Percentiles rank a stretch among this genome's conserved stretches.
phyloP scores from a whole-genome alignment of 148 eudicot genomes.

The Camellia granthamiana region DNA sequence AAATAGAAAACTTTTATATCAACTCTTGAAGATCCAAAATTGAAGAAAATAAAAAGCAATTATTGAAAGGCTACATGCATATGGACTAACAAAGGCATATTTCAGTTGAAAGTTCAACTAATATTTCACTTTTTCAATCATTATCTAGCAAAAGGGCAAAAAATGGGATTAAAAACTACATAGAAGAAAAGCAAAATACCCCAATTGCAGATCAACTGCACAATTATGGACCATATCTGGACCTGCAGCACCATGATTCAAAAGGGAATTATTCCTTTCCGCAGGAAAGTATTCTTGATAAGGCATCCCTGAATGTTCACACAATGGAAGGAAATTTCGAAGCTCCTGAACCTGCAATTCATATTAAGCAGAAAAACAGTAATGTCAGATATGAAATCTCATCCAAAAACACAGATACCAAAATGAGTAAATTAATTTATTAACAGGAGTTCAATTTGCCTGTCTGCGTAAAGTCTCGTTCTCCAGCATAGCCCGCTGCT shows the following conservation, averaged over 20 bases:
- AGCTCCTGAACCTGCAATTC: conserved; percentile 62
- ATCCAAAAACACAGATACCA: background rate
- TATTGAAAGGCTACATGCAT: background rate
- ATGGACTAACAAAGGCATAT: background rate
- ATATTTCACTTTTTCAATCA: background rate
- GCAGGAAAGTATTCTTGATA: conserved; percentile 38
- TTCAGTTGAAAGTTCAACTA: too few relatives aligned
- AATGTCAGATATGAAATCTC: background rate
- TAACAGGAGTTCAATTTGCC: conserved; percentile 26
- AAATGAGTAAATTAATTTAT: background rate
- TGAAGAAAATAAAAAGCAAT: background rate
- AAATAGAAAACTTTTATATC: background rate
- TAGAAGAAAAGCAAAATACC: conserved; percentile 30
- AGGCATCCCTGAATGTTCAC: conserved; percentile 31
- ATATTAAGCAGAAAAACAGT: background rate
- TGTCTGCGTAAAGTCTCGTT: conserved; percentile 66
- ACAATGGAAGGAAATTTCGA: conserved; percentile 30
- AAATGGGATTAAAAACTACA: background rate
- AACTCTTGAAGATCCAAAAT: background rate
- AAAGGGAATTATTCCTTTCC: conserved; percentile 25
- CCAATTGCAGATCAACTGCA: conserved; percentile 47
- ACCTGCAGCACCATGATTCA: conserved; percentile 31
- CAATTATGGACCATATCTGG: conserved; percentile 32
- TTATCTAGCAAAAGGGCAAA: background rate
- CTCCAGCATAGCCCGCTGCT: conserved; percentile 61